phyloP scores from a whole-genome alignment of 1,284 basidiomycete species.

The Ceratobasidium sp. region DNA sequence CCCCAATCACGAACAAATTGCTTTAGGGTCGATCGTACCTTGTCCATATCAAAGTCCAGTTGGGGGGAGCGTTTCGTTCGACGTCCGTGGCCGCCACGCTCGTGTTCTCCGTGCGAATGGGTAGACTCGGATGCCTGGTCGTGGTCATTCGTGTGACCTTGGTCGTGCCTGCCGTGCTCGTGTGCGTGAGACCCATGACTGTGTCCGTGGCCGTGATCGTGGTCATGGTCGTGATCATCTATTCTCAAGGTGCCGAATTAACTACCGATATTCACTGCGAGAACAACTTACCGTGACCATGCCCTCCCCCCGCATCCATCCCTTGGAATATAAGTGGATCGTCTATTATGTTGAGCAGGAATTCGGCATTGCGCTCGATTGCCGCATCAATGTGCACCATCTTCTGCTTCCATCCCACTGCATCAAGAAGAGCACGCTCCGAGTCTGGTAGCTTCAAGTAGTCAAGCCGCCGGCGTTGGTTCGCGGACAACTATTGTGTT shows the following conservation, averaged over 20 bases:
- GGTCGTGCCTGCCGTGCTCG: slow-evolving; percentile 43
- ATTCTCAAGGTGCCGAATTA: neutral
- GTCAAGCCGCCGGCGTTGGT: slow-evolving; percentile 76
- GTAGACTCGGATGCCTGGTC: neutral
- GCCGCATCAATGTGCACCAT: slow-evolving; percentile 70
- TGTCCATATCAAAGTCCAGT: slow-evolving; percentile 78
- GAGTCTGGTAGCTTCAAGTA: slow-evolving; percentile 63
- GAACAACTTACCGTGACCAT: slow-evolving; percentile 22
- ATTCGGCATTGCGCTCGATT: slow-evolving; percentile 71
- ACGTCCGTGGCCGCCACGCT: slow-evolving; percentile 40
- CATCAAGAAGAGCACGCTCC: slow-evolving; percentile 66
- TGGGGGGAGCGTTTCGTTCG: slow-evolving; percentile 45
- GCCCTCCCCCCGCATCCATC: slow-evolving; percentile 25
- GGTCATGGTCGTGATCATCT: neutral
- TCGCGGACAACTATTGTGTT: slow-evolving; percentile 65
- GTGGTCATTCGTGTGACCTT: slow-evolving; percentile 46
- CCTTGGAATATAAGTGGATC: slow-evolving; percentile 73
- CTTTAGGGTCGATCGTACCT: slow-evolving; percentile 85
- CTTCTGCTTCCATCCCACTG: slow-evolving; percentile 70
- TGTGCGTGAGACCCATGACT: slow-evolving; percentile 21
- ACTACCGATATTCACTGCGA: neutral
- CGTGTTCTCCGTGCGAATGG: slow-evolving; percentile 40
- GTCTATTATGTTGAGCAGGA: slow-evolving; percentile 67
- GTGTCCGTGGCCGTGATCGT: slow-evolving; percentile 17
- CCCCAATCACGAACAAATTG: slow-evolving; percentile 94